Conservation (phyloP, 306 rosid genomes). For the Prunus mira region DNA sequence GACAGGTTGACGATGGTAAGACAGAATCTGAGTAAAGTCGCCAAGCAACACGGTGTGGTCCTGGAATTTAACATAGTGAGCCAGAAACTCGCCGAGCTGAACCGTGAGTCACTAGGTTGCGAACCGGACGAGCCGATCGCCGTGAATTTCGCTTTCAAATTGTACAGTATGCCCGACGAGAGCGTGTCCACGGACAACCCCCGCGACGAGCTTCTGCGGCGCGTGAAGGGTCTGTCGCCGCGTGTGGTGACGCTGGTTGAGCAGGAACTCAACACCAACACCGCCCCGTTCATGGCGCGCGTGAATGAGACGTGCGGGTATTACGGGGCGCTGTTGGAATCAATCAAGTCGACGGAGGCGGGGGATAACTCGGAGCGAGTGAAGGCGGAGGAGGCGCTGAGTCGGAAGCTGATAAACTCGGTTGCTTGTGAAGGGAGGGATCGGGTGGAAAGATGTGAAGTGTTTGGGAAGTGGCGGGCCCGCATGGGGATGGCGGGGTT, state of each 20-base stretch:
- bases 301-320: slow-evolving; percentile 57
- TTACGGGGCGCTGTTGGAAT: slow-evolving; percentile 59
- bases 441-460: slow-evolving; percentile 87
- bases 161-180: slow-evolving; percentile 75
- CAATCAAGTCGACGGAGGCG: slow-evolving; percentile 35
- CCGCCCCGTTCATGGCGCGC: slow-evolving; percentile 81
- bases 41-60: slow-evolving; percentile 27
- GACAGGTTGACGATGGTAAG: slow-evolving; percentile 39
- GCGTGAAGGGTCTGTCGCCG: slow-evolving; percentile 64
- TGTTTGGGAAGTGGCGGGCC: slow-evolving; percentile 92
- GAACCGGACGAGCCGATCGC: slow-evolving; percentile 52
- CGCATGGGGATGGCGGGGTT: slow-evolving; percentile 97
- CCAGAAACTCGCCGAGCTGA: slow-evolving; percentile 54
- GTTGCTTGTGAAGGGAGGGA: slow-evolving; percentile 88
- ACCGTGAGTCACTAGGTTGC: slow-evolving; percentile 67
- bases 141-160: slow-evolving; percentile 74
- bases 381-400: slow-evolving; percentile 57
- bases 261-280: slow-evolving; percentile 79
- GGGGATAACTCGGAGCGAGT: slow-evolving; percentile 39
- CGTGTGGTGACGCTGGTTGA: slow-evolving; percentile 68
- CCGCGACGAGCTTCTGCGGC: slow-evolving; percentile 77
- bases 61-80: slow-evolving; percentile 37
- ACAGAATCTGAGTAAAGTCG: slow-evolving; percentile 35
- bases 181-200: slow-evolving; percentile 92
- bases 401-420: slow-evolving; percentile 57